Base-by-base conservation (phyloP, 768 basidiomycete species). In the Boletus patriciae region DNA sequence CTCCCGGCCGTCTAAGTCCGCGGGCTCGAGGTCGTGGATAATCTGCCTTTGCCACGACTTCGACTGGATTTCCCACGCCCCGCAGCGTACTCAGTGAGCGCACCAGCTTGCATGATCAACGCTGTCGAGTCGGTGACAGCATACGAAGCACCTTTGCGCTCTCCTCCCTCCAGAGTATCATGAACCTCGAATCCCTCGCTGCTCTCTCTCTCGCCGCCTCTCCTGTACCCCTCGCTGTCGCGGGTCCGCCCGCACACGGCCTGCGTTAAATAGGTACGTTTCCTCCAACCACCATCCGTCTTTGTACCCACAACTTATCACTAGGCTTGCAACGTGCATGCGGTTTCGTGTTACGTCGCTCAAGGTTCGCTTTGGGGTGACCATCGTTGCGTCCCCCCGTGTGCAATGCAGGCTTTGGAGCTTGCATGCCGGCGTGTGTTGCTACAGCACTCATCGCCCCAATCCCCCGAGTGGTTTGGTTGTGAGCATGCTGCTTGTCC, bases 361-460 rank as follows among this genome's bases (percentile, higher is more conserved):
- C 69, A 69, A 0, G 67, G 70, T 0, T 62, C 33, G 48, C 47
- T 0, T 71, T 62, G 25, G 25, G 25, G 25, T 25, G 2, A 60
- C 69, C 42, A 16, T 66, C 25, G 52, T 58, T 9, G 64, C 1
- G 0, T 65, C 11, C 0, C 71, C 70, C 6, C 59, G 67, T 18
- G 2, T 71, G 71, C 9, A 71, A 71, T 3, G 45, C 31, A 3
- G 67, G 1, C 8, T 42, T 69, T 0, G 71, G 70, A 3, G 47
- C 54, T 0, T 70, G 69, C 38, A 70, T 68, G 69, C 61, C 53
- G 0, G 49, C 66, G 2, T 70, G 69, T 11, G 70, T 65, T 1
- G 21, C n/a, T 6, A 40, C 44, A 1, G 63, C 63, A 2, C 59
- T 69, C 33, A 0, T 68, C 25, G 59, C 65, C 2, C 71, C 69